Percentiles rank a stretch among this genome's conserved stretches.
phyloP scores from a whole-genome alignment of 257 asterid genomes.

The Knoxia roxburghii region DNA sequence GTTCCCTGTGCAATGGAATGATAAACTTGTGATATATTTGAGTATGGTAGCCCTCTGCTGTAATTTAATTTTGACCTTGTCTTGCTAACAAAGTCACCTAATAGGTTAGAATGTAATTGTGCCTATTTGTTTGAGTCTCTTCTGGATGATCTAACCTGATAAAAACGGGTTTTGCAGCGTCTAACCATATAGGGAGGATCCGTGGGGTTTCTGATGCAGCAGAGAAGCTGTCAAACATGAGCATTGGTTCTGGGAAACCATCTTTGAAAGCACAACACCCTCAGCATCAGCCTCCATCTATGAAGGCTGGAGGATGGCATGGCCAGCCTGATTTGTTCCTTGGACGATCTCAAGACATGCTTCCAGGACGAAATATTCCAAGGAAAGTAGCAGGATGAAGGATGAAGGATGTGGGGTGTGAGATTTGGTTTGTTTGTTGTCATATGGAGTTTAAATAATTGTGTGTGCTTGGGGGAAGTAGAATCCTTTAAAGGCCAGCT shows the following conservation, averaged over 20 bases:
- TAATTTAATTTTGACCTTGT: background rate
- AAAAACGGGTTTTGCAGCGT: slow-evolving; percentile 20
- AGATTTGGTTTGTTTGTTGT: slow-evolving; percentile 4
- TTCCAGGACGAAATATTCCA: slow-evolving; percentile 45
- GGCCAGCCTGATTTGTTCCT: slow-evolving; percentile 38
- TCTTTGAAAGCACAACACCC: slow-evolving; percentile 43
- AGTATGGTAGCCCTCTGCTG: background rate
- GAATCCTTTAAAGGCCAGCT: slow-evolving; percentile 3
- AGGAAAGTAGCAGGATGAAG: slow-evolving; percentile 68
- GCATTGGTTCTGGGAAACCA: slow-evolving; percentile 41
- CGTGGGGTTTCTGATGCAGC: slow-evolving; percentile 44
- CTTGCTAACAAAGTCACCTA: background rate
- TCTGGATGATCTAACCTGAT: background rate
- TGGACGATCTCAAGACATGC: slow-evolving; percentile 51
- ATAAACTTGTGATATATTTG: background rate
- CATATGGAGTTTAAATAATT: background rate
- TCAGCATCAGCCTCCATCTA: slow-evolving; percentile 55
- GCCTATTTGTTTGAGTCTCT: background rate
- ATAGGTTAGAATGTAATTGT: too few relatives aligned
- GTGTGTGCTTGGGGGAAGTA: background rate
- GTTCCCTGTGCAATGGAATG: too few relatives aligned
- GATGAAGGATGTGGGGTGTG: background rate
- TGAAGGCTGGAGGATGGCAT: slow-evolving; percentile 90
- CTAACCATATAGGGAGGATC: slow-evolving; percentile 32
- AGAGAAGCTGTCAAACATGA: slow-evolving; percentile 54